Evolutionary conservation across 495 filamentous ascomycete species (phyloP).

Genomic region (Neurospora terricola): DNA sequence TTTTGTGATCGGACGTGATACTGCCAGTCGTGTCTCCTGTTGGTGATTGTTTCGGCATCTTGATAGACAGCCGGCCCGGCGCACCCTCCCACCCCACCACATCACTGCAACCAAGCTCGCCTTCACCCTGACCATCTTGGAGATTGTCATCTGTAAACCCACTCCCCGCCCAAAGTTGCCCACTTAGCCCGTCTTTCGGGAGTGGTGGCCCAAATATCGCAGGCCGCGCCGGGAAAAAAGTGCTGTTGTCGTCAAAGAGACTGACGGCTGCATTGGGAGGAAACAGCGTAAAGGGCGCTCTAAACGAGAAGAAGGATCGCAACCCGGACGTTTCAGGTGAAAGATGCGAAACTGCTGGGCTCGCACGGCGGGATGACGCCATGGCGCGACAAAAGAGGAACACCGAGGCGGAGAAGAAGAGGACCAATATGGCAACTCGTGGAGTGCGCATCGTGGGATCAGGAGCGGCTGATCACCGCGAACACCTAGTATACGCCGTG

Average conservation of each 20-base stretch:
- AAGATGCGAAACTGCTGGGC: conserved; percentile 14
- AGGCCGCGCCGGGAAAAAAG: conserved; percentile 86
- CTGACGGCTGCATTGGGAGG: conserved; percentile 91
- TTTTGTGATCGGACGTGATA: conserved; percentile 2
- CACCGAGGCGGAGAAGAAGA: conserved; percentile 36
- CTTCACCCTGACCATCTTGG: conserved; percentile 55
- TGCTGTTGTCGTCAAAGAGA: conserved; percentile 94
- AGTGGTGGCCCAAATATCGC: conserved; percentile 85
- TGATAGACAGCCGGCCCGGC: conserved; percentile 21
- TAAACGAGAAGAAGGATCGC: conserved; percentile 37
- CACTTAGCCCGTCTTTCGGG: conserved; percentile 65
- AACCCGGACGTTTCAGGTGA: conserved; percentile 25
- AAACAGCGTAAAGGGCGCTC: conserved; percentile 62
- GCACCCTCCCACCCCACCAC: conserved; percentile 76
- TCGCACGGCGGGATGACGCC: conserved; percentile 20
- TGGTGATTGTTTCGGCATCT: conserved; percentile 7
- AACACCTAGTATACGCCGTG: not conserved
- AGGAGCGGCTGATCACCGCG: not conserved
- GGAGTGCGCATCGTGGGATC: conserved; percentile 34
- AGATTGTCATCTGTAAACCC: conserved; percentile 71
- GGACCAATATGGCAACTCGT: conserved; percentile 33
- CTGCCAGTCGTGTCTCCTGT: conserved; percentile 12
- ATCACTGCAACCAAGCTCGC: conserved; percentile 95
- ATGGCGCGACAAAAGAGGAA: conserved; percentile 39
- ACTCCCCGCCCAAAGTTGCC: conserved; percentile 81